phyloP scores from a whole-genome alignment of 169 alveolate species.

The Perkinsus olseni region DNA sequence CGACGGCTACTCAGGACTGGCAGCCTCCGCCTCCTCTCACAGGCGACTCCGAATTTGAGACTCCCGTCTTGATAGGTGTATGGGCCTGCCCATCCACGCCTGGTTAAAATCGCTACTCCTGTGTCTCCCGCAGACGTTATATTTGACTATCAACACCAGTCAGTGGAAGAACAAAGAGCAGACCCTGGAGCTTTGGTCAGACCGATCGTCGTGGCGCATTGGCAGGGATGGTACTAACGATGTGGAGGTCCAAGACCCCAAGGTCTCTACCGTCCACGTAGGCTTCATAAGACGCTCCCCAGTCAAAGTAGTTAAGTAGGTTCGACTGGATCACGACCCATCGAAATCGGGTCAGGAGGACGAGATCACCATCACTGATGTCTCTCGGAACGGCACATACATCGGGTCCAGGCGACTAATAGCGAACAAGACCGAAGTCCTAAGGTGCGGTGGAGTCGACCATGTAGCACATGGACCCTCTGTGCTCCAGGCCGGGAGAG shows the following conservation, averaged over 20 bases:
- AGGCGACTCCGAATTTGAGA: neutral
- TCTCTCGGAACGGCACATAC: neutral
- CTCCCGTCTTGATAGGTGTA: neutral
- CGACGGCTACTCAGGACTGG: neutral
- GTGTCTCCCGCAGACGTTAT: neutral
- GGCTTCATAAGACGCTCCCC: neutral
- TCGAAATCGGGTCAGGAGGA: neutral
- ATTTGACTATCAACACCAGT: neutral
- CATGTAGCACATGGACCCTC: neutral
- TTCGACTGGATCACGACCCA: neutral
- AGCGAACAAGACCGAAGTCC: neutral
- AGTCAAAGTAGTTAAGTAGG: neutral
- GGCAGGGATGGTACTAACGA: neutral
- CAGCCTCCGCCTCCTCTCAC: neutral
- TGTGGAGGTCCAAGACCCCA: neutral
- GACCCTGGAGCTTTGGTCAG: neutral
- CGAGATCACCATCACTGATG: neutral
- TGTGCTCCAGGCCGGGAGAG: neutral
- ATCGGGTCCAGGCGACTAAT: neutral
- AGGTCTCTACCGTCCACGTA: neutral
- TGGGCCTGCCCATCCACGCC: neutral
- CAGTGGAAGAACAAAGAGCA: neutral
- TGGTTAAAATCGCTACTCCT: neutral
- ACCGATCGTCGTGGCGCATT: neutral
- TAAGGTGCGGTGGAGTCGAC: neutral